Evolutionary conservation across 768 basidiomycete genomes (phyloP), one percentile per base, ranked within the genome.

Genomic region (Amanita inopinata): DNA sequence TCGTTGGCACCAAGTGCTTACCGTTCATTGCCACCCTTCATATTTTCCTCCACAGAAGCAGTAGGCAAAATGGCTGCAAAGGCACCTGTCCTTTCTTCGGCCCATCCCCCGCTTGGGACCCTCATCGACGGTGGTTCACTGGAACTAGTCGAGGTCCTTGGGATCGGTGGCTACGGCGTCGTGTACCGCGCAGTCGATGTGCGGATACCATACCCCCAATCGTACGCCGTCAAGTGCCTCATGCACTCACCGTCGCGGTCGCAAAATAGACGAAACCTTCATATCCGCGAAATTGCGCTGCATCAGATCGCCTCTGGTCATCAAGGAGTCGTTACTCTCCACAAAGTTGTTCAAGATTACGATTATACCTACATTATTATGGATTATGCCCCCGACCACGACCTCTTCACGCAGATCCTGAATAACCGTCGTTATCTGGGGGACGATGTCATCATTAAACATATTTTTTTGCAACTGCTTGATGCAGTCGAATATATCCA

Each of bases 401-500:
- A 97, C 63, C 72, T 97, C 45, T 94, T 96, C 63, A 78, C 83
- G 23, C 89, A 93, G 66, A 96, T 97, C 55, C 65, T 86, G 22
- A 74, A 81, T 49, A 65, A 76, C 47, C 74, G 78, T 38, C 73
- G 81, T 47, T 94, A 92, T 61, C 71, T 91, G 36, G 91, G 92
- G 20, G 72, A 90, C 53, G 82, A 91, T 60, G 63, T 66, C 17
- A 73, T 94, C 45, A 93, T 97, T 66, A 87, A 81, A 56, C 73
- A 79, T 48, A 82, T 94, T 50, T 98, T 97, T 66, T 69, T 91
- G 43, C 94, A 99, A 61, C 75, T 99, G 51, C 70, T 97, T 51
- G 90, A 94, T 54, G 88, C 90, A 4, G 85, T 97, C 55, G 83
- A 90, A 52, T 85, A 92, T 61, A 92, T 90, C 61, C 94, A 99